Evolutionary conservation across 1,139 yeast genomes (phyloP), one percentile per base, ranked within the genome.

Genomic region (Zygosaccharomyces sapae): DNA sequence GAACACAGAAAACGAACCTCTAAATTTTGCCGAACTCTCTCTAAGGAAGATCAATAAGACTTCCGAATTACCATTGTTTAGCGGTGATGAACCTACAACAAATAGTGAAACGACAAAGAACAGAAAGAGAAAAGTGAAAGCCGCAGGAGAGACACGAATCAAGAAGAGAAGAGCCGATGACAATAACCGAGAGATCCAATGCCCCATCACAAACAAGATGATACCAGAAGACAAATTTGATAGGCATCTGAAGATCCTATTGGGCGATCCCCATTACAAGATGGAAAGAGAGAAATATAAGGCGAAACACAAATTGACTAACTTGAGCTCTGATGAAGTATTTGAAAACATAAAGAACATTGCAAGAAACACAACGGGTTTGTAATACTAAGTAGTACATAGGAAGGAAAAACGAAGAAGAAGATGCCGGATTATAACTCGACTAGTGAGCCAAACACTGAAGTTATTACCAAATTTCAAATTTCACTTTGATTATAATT

Each of bases 201-300:
- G 96, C 63, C 94, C 96, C 31, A 70, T 87, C 48, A 84, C 95
- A 0, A 81, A 82, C 1, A 76, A 81, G 56, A 62, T 76, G 59
- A 76, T 90, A 3, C 85, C 90, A 0, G 94, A 86, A 57, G 74
- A 75, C 46, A 72, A 83, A 53, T 87, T 86, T 61, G 88, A 84
- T 54, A 77, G 75, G 54, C 97, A 90, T 65, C 71, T 89, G 54
- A 77, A 79, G 49, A 76, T 81, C n/a, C 70, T 86, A 47, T 70
- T 87, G 41, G 70, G 92, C 45, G 96, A 90, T 65, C 96, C 96
- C 1, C 73, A 79, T 53, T 87, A 86, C 69, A 76, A 81, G 55
- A 80, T 80, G 53, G 90, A 87, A 62, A 83, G 80, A 59, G 79
- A 77, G 27, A 76, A 77, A 50, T 83, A 77, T 61, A 80, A 84